Evolutionary conservation across 768 basidiomycete species (phyloP).

Genomic region (Xerocomellus amylosporus): DNA sequence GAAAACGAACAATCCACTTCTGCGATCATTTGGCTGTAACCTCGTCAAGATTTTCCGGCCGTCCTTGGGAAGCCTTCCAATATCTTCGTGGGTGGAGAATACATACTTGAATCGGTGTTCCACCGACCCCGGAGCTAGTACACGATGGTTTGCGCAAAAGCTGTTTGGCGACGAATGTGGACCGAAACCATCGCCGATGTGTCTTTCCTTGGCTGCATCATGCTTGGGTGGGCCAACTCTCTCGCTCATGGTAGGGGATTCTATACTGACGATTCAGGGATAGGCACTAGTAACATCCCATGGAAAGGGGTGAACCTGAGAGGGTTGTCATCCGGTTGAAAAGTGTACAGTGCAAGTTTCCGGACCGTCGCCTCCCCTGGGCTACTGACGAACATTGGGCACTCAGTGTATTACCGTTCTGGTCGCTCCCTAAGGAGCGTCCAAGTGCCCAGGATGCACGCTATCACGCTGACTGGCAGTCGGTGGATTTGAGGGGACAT

Average conservation of each 20-base stretch:
- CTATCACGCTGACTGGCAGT: background rate
- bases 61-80: background rate
- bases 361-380: background rate
- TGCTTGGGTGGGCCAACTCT: constrained; percentile 11
- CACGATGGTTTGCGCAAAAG: constrained; percentile 45
- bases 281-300: constrained; percentile 2
- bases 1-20: no score
- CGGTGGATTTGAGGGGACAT: background rate
- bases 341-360: background rate
- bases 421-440: background rate
- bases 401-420: background rate
- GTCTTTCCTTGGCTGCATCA: constrained; percentile 24
- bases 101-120: constrained; percentile 29
- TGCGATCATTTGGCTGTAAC: no score
- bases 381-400: background rate
- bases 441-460: background rate
- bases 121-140: constrained; percentile 31
- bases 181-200: constrained; percentile 15
- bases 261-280: background rate
- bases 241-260: background rate
- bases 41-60: no score
- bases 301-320: background rate
- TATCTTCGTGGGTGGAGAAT: constrained; percentile 25
- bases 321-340: background rate
- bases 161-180: constrained; percentile 19